A percentile compares a stretch with the other conserved stretches of the same genome.
Conservation (phyloP, 495 filamentous ascomycete species). For the Opeltia flavorubescens region DNA sequence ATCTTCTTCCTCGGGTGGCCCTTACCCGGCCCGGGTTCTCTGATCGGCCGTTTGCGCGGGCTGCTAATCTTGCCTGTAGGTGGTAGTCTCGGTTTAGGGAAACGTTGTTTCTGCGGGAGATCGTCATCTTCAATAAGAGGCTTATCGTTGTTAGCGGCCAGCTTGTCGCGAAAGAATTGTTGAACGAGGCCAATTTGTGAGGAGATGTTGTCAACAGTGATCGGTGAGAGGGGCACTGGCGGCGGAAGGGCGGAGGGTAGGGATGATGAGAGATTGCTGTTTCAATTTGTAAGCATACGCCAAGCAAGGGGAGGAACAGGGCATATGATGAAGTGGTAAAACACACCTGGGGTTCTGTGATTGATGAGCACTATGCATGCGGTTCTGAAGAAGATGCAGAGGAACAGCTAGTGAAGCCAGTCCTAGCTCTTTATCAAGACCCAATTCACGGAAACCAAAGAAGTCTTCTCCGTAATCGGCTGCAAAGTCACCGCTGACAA, state of each 20-base stretch:
- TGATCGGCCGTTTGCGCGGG: constrained; percentile 74
- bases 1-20: constrained; percentile 60
- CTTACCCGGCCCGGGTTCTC: constrained; percentile 50
- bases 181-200: constrained; percentile 74
- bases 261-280: constrained; percentile 30
- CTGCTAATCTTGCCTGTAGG: constrained; percentile 89
- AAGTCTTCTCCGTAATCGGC: constrained; percentile 97
- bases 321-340: constrained; percentile 5
- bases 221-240: constrained; percentile 59
- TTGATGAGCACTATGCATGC: constrained; percentile 70
- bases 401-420: constrained; percentile 77
- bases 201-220: constrained; percentile 64
- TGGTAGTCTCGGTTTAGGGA: constrained; percentile 82
- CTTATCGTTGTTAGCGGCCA: constrained; percentile 68
- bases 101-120: constrained; percentile 76
- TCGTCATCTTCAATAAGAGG: constrained; percentile 90
- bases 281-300: constrained; percentile 8
- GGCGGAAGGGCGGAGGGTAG: constrained; percentile 43
- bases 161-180: constrained; percentile 76
- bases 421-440: constrained; percentile 79
- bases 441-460: constrained; percentile 94
- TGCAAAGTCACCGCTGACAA: constrained; percentile 90
- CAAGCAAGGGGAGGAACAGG: constrained; percentile 8
- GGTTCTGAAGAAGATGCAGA: constrained; percentile 82
- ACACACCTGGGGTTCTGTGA: constrained; percentile 53